Evolutionary conservation across 306 rosid species (phyloP).

Genomic region (Prosopis cineraria): DNA sequence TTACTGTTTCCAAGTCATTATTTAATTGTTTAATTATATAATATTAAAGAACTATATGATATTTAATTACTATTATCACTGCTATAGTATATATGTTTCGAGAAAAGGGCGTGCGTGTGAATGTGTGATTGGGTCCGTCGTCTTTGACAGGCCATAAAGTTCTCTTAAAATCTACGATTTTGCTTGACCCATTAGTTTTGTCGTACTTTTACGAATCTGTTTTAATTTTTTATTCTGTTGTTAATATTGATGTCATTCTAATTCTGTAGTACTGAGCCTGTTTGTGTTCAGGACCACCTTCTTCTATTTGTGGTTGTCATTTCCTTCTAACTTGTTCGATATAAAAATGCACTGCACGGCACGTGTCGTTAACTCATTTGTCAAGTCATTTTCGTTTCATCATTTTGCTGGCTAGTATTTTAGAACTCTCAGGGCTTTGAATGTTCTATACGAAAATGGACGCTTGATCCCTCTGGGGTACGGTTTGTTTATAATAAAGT

Average conservation of each 20-base stretch:
- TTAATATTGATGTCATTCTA: slow-evolving; percentile 32
- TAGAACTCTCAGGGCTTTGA: too few relatives aligned
- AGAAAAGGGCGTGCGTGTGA: slow-evolving; percentile 48
- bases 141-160: not conserved
- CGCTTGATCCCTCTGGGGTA: not conserved
- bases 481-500: not conserved
- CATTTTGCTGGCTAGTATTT: not conserved
- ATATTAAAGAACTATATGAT: not conserved
- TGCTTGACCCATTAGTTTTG: not conserved
- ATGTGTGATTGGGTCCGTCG: not conserved
- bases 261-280: not conserved
- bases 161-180: slow-evolving; percentile 23
- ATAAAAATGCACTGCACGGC: slow-evolving; percentile 12
- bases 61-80: not conserved
- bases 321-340: not conserved
- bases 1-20: slow-evolving; percentile 8
- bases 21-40: not conserved
- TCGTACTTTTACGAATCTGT: slow-evolving; percentile 21
- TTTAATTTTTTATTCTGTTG: not conserved
- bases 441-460: not conserved
- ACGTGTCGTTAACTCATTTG: slow-evolving; percentile 34
- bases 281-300: slow-evolving; percentile 33
- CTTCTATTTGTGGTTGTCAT: not conserved
- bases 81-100: slow-evolving; percentile 5
- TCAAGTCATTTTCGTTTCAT: not conserved